Evolutionary conservation across 768 basidiomycete species (phyloP).

Genomic region (Coprinellus micaceus): DNA sequence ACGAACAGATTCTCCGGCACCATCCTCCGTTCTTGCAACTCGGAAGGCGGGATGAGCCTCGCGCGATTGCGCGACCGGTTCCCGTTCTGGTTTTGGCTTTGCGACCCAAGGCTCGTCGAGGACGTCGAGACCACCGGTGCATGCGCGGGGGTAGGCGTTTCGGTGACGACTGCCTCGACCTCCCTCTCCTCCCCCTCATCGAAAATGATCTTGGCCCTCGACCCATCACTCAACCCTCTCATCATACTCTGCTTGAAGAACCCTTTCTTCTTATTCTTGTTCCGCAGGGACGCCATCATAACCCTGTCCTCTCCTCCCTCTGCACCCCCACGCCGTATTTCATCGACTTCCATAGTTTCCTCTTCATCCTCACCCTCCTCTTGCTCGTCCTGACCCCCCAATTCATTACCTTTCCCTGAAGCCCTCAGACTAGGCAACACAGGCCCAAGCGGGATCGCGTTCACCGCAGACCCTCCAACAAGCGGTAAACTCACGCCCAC

Average conservation of each 20-base stretch:
- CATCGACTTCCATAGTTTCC: too few species aligned
- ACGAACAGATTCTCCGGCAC: constrained; percentile 65
- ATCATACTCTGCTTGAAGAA: constrained; percentile 59
- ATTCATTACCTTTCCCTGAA: constrained; percentile 14
- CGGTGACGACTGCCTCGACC: background rate
- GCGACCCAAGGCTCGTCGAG: too few species aligned
- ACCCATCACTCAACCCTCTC: constrained; percentile 10
- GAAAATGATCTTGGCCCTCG: constrained; percentile 57
- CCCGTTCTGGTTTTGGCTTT: background rate
- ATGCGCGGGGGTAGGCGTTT: too few species aligned
- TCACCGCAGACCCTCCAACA: constrained; percentile 35
- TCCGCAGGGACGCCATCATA: constrained; percentile 55
- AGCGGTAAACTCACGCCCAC: constrained; percentile 20
- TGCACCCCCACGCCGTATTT: too few species aligned
- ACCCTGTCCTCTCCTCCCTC: constrained; percentile 20
- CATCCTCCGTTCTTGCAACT: constrained; percentile 43
- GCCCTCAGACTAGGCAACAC: background rate
- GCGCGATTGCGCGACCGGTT: constrained; percentile 14
- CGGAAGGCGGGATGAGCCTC: constrained; percentile 61
- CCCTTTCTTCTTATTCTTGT: constrained; percentile 73
- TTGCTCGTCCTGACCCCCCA: constrained; percentile 12
- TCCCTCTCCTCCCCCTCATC: constrained; percentile 8
- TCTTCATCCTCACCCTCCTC: constrained; percentile 1
- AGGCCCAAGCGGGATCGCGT: constrained; percentile 42
- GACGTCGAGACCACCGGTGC: too few species aligned